phyloP scores from a whole-genome alignment of 2,329 filamentous ascomycete genomes.

The Calonectria pseudoreteaudii region DNA sequence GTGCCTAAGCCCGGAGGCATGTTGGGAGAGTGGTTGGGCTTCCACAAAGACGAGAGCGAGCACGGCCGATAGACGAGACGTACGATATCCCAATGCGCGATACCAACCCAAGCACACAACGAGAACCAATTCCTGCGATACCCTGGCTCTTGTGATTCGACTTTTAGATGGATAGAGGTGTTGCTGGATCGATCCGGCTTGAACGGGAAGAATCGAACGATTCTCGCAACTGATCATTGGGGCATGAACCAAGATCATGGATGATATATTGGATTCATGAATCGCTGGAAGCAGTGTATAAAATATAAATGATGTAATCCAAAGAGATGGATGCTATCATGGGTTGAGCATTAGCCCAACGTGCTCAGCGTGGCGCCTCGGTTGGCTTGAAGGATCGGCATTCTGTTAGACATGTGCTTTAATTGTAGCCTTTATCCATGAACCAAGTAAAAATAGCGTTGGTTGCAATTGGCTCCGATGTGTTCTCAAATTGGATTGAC shows the following conservation, averaged over 20 bases:
- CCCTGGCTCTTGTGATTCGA: not conserved
- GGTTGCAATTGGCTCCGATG: not conserved
- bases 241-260: not conserved
- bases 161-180: not conserved
- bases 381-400: not conserved
- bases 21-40: conserved; percentile 80
- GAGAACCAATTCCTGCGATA: not conserved
- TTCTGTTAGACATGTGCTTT: conserved; percentile 17
- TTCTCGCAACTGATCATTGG: not conserved
- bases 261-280: not conserved
- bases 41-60: conserved; percentile 58
- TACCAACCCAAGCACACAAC: conserved; percentile 9
- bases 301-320: not conserved
- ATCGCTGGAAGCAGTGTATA: not conserved
- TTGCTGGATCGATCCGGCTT: not conserved
- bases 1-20: conserved; percentile 90
- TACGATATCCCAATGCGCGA: conserved; percentile 19
- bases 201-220: not conserved
- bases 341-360: not conserved
- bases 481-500: not conserved
- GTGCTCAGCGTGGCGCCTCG: not conserved
- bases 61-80: conserved; percentile 40
- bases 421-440: conserved; percentile 17
- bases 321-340: not conserved
- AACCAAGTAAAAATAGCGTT: not conserved